Evolutionary conservation across 768 basidiomycete genomes (phyloP).

Genomic region (Exidia glandulosa): DNA sequence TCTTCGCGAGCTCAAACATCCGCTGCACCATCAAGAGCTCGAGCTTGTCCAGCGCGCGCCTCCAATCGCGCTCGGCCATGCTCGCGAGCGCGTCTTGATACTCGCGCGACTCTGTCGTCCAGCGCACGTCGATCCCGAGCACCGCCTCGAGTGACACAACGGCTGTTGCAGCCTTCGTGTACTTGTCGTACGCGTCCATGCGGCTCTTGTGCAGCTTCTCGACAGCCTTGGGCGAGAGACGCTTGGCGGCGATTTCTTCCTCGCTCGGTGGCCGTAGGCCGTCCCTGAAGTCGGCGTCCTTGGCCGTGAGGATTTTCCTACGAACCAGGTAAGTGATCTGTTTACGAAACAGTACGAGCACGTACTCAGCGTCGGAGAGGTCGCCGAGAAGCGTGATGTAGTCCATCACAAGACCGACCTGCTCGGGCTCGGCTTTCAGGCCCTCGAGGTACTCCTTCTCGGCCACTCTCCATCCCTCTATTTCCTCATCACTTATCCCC

Average conservation of each 20-base stretch:
- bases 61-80: not conserved
- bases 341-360: not conserved
- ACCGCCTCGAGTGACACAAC: not conserved
- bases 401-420: not conserved
- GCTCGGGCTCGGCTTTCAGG: not conserved
- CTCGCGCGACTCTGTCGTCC: not conserved
- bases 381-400: not conserved
- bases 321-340: not conserved
- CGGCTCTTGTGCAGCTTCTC: not conserved
- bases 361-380: not conserved
- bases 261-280: not conserved
- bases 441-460: not conserved
- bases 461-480: not conserved
- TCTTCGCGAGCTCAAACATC: not conserved
- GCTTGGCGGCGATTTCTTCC: not conserved
- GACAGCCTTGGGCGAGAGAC: not conserved
- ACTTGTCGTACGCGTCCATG: not conserved
- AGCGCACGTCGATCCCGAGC: not conserved
- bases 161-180: not conserved
- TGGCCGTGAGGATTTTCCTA: not conserved
- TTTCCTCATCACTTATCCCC: not conserved
- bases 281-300: not conserved
- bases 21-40: not conserved
- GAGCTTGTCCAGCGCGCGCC: not conserved
- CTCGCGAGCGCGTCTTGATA: not conserved